phyloP scores from a whole-genome alignment of 2,329 filamentous ascomycete species.

The Cercospora janseana region DNA sequence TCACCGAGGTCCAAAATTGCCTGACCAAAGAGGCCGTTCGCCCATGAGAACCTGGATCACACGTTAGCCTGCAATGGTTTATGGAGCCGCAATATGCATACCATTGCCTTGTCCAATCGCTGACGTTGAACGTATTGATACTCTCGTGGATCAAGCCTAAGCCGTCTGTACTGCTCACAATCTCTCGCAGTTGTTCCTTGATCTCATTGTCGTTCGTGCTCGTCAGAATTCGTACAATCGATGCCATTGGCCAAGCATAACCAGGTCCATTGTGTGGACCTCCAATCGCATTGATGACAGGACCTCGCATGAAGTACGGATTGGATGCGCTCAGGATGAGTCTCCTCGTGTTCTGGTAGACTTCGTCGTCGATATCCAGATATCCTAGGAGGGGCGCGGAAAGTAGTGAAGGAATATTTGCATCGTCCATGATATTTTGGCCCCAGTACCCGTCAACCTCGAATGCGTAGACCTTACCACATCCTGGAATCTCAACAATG shows the following conservation, averaged over 20 bases:
- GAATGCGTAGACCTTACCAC: constrained; percentile 48
- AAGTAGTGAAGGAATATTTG: constrained; percentile 67
- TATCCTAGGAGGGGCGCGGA: constrained; percentile 65
- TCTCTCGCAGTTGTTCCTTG: constrained; percentile 43
- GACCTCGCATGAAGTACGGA: constrained; percentile 52
- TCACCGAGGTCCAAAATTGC: constrained; percentile 27
- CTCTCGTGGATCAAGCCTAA: constrained; percentile 54
- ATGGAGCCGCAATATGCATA: constrained; percentile 26
- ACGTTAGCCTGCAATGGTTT: neutral
- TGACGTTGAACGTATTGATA: constrained; percentile 49
- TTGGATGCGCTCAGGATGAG: constrained; percentile 48
- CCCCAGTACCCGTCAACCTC: constrained; percentile 45
- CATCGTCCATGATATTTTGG: constrained; percentile 67
- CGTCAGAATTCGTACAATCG: constrained; percentile 53
- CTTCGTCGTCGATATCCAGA: constrained; percentile 39
- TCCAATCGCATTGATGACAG: constrained; percentile 49
- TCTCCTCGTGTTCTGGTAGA: constrained; percentile 49
- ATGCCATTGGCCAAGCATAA: constrained; percentile 53
- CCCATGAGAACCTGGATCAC: constrained; percentile 50
- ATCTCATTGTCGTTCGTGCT: constrained; percentile 50
- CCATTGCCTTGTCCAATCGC: constrained; percentile 52
- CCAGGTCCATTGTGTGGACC: constrained; percentile 50
- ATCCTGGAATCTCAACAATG: constrained; percentile 40
- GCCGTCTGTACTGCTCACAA: constrained; percentile 49
- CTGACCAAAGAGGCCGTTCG: constrained; percentile 37